Conservation (phyloP, 768 basidiomycete genomes). For the Psilocybe sp. region DNA sequence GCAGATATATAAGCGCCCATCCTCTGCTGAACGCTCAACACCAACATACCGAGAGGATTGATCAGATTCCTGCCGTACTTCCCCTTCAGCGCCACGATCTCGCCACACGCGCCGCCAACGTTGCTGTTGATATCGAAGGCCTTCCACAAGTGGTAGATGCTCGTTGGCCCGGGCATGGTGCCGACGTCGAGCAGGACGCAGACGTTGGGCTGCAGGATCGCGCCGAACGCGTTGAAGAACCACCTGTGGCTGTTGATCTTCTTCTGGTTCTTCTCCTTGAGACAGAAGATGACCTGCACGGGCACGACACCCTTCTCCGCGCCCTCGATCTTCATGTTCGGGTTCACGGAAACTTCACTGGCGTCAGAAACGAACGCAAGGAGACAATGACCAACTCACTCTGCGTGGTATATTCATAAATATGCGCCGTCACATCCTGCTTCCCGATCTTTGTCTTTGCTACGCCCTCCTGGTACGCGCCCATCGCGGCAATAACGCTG, state of each 20-base stretch:
- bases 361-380: conserved; percentile 3
- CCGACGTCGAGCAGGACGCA: conserved; percentile 89
- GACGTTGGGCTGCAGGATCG: conserved; percentile 84
- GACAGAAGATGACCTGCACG: conserved; percentile 89
- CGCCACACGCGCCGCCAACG: conserved; percentile 93
- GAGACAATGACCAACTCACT: conserved; percentile 40
- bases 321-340: conserved; percentile 78
- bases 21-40: background rate
- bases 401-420: conserved; percentile 94
- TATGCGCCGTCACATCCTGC: conserved; percentile 82
- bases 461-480: conserved; percentile 91
- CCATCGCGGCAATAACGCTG: conserved; percentile 89
- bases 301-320: conserved; percentile 80
- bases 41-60: conserved; percentile 57
- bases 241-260: conserved; percentile 94
- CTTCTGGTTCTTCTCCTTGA: conserved; percentile 92
- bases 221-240: conserved; percentile 92
- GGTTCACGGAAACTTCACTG: conserved; percentile 69
- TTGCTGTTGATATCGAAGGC: conserved; percentile 91
- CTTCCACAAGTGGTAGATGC: conserved; percentile 93
- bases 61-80: conserved; percentile 74
- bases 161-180: conserved; percentile 79
- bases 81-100: conserved; percentile 90
- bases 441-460: conserved; percentile 84
- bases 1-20: background rate